A percentile compares a stretch with the other conserved stretches of the same genome.
Evolutionary conservation across 2,329 filamentous ascomycete genomes (phyloP).

Genomic region (Dactylonectria estremocensis): DNA sequence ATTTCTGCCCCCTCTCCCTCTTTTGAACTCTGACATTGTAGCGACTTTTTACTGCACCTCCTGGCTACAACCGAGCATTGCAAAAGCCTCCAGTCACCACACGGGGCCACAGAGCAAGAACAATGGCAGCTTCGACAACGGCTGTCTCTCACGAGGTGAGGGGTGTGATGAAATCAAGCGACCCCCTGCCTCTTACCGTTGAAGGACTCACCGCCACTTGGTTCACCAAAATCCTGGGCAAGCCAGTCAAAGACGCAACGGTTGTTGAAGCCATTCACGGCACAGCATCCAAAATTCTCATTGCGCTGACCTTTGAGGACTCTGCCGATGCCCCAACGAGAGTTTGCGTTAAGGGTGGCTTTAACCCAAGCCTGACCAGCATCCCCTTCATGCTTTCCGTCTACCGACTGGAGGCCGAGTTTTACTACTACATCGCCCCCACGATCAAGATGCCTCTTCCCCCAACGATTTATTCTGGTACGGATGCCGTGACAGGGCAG

Average conservation of each 20-base stretch:
- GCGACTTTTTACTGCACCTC: no score
- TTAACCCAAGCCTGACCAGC: constrained; percentile 7
- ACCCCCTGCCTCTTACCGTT: constrained; percentile 6
- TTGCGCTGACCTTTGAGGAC: background rate
- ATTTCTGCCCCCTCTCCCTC: no score
- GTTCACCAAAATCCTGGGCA: constrained; percentile 23
- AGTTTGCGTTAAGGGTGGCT: constrained; percentile 32
- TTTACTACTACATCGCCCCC: constrained; percentile 26
- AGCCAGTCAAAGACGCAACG: background rate
- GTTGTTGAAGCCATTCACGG: constrained; percentile 22
- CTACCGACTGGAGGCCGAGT: constrained; percentile 25
- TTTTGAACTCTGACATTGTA: no score
- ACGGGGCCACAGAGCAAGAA: no score
- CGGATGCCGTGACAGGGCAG: constrained; percentile 20
- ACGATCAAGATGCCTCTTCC: constrained; percentile 17
- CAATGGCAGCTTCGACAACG: background rate
- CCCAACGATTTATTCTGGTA: background rate
- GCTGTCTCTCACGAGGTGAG: background rate
- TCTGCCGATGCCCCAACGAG: background rate
- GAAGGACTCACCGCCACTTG: constrained; percentile 16
- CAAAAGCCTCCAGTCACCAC: no score
- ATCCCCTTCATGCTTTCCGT: constrained; percentile 6
- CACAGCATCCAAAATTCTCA: constrained; percentile 26
- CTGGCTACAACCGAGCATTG: no score
- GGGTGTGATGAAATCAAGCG: constrained; percentile 7